phyloP scores from a whole-genome alignment of 257 asterid genomes.

The Mitragyna speciosa region DNA sequence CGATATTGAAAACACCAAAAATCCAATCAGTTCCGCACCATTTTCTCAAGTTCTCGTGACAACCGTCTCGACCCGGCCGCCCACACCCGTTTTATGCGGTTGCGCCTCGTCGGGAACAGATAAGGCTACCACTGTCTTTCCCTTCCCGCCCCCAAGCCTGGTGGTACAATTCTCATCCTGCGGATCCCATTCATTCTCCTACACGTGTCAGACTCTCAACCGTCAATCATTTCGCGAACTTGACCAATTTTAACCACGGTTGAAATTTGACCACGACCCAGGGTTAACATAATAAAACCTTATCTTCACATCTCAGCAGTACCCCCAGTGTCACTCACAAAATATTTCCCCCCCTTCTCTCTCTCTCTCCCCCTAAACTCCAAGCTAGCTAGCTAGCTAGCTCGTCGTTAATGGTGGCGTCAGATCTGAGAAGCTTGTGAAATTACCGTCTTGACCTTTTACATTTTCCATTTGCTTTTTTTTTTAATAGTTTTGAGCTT shows the following conservation, averaged over 20 bases:
- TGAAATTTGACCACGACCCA: constrained; percentile 40
- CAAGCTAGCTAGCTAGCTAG: constrained; percentile 21
- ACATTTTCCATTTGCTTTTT: neutral
- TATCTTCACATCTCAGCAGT: constrained; percentile 67
- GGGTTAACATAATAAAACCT: constrained; percentile 51
- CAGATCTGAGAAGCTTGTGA: constrained; percentile 35
- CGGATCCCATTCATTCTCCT: neutral
- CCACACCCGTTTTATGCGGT: constrained; percentile 41
- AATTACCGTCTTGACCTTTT: constrained; percentile 36
- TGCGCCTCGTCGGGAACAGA: constrained; percentile 38
- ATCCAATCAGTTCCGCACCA: neutral
- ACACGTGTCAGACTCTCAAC: neutral
- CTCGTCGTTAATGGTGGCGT: constrained; percentile 33
- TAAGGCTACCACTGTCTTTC: constrained; percentile 31
- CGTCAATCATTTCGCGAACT: constrained; percentile 9
- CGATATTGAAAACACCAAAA: neutral
- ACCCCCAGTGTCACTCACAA: constrained; percentile 25
- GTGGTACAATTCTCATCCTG: constrained; percentile 17
- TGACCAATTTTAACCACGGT: constrained; percentile 34
- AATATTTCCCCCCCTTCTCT: constrained; percentile 9
- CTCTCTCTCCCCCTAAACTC: constrained; percentile 9
- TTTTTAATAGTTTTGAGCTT: neutral
- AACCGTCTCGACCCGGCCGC: constrained; percentile 25
- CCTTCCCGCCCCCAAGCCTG: neutral
- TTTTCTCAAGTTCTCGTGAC: neutral